These are phyloP conservation scores for Serendipita vermifera DNA, from an alignment of 768 basidiomycete species.

Conservation along the genomic window DNA sequence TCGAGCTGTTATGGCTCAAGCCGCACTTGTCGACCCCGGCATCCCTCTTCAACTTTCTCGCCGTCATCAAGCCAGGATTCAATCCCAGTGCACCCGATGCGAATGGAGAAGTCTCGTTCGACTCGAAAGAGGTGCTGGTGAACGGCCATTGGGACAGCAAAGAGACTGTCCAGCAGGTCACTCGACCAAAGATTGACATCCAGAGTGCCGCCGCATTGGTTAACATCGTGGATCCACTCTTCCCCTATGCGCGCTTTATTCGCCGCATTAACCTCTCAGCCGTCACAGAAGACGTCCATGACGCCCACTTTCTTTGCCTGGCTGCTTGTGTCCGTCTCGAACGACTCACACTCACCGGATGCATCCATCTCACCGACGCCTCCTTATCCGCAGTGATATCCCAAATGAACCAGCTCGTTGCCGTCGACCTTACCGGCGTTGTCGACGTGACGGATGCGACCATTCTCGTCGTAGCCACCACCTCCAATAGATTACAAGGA, in stretches of 20 bases:
- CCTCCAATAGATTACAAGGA: slow-evolving; percentile 71
- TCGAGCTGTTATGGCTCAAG: slow-evolving; percentile 90
- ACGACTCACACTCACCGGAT: slow-evolving; percentile 77
- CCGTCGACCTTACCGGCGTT: slow-evolving; percentile 74
- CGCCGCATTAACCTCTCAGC: slow-evolving; percentile 81
- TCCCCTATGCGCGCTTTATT: slow-evolving; percentile 78
- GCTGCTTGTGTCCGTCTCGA: slow-evolving; percentile 68
- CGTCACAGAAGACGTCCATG: slow-evolving; percentile 53
- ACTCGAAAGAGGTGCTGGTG: slow-evolving; percentile 1
- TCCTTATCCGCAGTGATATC: slow-evolving; percentile 53
- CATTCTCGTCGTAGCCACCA: slow-evolving; percentile 53
- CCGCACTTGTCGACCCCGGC: slow-evolving; percentile 58
- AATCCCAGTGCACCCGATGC: neutral
- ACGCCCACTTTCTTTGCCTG: slow-evolving; percentile 60
- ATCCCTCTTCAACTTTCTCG: slow-evolving; percentile 67
- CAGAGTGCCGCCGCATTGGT: neutral
- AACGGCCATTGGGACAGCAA: neutral
- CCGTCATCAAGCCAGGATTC: slow-evolving; percentile 38
- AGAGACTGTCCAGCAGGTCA: neutral
- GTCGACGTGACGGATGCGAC: slow-evolving; percentile 54
- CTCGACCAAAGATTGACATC: neutral
- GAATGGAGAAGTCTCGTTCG: neutral
- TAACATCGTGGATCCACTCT: slow-evolving; percentile 44
- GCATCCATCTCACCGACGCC: slow-evolving; percentile 50
- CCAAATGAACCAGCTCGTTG: slow-evolving; percentile 61